A percentile compares a stretch with the other conserved stretches of the same genome.
phyloP scores from a whole-genome alignment of 352 stramenopile genomes.

The Globisporangium uncinulatum region DNA sequence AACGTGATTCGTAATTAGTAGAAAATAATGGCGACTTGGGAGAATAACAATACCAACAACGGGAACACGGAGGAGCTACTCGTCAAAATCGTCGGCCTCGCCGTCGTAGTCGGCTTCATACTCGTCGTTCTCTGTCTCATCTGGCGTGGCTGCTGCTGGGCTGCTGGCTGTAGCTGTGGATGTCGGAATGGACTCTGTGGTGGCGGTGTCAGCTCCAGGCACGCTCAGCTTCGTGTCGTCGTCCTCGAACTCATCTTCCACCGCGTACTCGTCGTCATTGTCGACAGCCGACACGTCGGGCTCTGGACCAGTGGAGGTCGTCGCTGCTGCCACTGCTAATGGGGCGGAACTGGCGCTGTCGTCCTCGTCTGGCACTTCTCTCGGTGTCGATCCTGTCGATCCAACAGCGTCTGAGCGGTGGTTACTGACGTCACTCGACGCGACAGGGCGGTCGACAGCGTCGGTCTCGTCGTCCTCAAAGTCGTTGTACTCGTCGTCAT shows the following conservation, averaged over 20 bases:
- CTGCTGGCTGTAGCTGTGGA: too few relatives aligned
- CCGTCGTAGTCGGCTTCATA: constrained; percentile 32
- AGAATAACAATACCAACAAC: neutral
- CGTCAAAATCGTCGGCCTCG: constrained; percentile 60
- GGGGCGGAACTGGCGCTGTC: constrained; percentile 7
- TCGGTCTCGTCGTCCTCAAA: constrained; percentile 21
- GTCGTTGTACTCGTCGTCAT: constrained; percentile 41
- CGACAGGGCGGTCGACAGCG: too few relatives aligned
- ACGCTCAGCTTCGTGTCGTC: constrained; percentile 11
- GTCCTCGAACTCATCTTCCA: constrained; percentile 42
- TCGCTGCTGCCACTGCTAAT: constrained; percentile 1
- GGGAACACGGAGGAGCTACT: constrained; percentile 6
- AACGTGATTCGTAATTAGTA: neutral
- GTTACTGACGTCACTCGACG: neutral
- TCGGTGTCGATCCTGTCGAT: constrained; percentile 11
- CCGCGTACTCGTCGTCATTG: constrained; percentile 33
- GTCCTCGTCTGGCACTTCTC: constrained; percentile 31
- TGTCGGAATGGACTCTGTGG: neutral
- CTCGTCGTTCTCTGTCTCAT: constrained; percentile 25
- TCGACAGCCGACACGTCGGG: constrained; percentile 16
- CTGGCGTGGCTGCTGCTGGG: neutral
- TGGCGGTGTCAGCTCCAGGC: neutral
- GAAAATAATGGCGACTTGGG: constrained; percentile 6
- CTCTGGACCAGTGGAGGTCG: constrained; percentile 1
- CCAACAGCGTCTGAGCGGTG: constrained; percentile 3